Evolutionary conservation across 73 alveolate species (phyloP).

Genomic region (Symbiodinium pilosum): DNA sequence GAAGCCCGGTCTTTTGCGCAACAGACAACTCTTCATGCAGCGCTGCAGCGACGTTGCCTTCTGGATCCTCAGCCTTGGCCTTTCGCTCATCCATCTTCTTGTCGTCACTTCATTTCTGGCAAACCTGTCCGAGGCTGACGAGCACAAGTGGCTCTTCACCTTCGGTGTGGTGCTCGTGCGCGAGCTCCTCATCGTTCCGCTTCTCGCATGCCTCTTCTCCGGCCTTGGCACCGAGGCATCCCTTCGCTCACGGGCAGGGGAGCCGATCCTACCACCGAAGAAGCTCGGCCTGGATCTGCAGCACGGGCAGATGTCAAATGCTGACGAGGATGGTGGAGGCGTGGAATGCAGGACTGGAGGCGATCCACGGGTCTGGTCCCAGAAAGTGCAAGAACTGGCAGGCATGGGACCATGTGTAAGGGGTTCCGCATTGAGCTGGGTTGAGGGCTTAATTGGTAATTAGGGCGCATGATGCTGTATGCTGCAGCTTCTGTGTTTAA

Average conservation of each 20-base stretch:
- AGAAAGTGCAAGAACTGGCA: constrained; percentile 51
- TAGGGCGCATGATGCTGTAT: no score
- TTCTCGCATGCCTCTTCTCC: constrained; percentile 24
- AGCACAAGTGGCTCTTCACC: constrained; percentile 49
- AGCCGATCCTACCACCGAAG: background rate
- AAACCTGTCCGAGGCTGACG: constrained; percentile 35
- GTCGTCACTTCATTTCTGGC: constrained; percentile 66
- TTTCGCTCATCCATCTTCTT: constrained; percentile 16
- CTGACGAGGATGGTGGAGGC: background rate
- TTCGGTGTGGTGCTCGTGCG: constrained; percentile 49
- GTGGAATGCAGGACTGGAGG: background rate
- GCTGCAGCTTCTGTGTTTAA: no score
- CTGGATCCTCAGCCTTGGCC: constrained; percentile 20
- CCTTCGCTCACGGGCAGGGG: background rate
- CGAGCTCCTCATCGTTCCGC: constrained; percentile 59
- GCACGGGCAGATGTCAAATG: background rate
- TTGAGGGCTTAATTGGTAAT: no score
- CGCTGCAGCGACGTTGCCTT: background rate
- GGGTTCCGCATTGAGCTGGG: background rate
- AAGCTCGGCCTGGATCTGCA: background rate
- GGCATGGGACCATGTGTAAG: constrained; percentile 32
- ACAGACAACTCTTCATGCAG: background rate
- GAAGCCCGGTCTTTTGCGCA: background rate
- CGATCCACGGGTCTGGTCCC: constrained; percentile 5
- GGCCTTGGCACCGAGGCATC: constrained; percentile 48